These are phyloP conservation scores for Knufia petricola DNA, from an alignment of 2,329 filamentous ascomycete species.

Conservation along the genomic window DNA sequence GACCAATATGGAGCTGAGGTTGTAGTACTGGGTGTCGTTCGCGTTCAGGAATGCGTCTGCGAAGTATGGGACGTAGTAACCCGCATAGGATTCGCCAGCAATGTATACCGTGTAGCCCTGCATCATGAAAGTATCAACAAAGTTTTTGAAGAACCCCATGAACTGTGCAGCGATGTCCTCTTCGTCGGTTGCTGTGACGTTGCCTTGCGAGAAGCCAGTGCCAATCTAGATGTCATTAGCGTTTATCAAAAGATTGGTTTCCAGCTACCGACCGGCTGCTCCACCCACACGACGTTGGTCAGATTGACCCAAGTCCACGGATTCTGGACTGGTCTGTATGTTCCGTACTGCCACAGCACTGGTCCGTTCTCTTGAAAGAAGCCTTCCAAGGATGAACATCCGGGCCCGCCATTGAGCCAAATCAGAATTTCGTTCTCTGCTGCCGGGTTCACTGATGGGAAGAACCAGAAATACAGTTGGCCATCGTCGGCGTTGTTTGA, in stretches of 20 bases:
- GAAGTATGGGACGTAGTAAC: slow-evolving; percentile 66
- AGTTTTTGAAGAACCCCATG: slow-evolving; percentile 70
- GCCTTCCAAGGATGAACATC: slow-evolving; percentile 72
- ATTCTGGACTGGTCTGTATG: slow-evolving; percentile 25
- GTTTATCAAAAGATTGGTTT: not conserved
- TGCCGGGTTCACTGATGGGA: slow-evolving; percentile 36
- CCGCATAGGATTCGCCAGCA: slow-evolving; percentile 54
- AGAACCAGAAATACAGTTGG: slow-evolving; percentile 43
- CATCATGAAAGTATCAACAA: slow-evolving; percentile 60
- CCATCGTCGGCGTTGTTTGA: slow-evolving; percentile 33
- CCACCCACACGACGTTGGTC: slow-evolving; percentile 68
- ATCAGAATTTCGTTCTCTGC: slow-evolving; percentile 34
- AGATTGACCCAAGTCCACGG: slow-evolving; percentile 63
- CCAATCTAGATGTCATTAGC: slow-evolving; percentile 33
- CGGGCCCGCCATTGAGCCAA: slow-evolving; percentile 78
- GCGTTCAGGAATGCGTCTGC: slow-evolving; percentile 61
- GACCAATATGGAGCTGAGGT: slow-evolving; percentile 59
- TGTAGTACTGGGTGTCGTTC: slow-evolving; percentile 57
- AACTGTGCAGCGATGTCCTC: slow-evolving; percentile 63
- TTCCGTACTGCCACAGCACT: slow-evolving; percentile 27
- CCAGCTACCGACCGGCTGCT: slow-evolving; percentile 38
- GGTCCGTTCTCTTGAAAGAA: slow-evolving; percentile 31
- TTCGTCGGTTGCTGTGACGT: slow-evolving; percentile 53
- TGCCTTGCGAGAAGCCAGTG: slow-evolving; percentile 61
- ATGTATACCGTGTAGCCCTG: slow-evolving; percentile 62